Evolutionary conservation across 1,284 basidiomycete genomes (phyloP).

Genomic region (Sporisorium iseilematis-ciliati): DNA sequence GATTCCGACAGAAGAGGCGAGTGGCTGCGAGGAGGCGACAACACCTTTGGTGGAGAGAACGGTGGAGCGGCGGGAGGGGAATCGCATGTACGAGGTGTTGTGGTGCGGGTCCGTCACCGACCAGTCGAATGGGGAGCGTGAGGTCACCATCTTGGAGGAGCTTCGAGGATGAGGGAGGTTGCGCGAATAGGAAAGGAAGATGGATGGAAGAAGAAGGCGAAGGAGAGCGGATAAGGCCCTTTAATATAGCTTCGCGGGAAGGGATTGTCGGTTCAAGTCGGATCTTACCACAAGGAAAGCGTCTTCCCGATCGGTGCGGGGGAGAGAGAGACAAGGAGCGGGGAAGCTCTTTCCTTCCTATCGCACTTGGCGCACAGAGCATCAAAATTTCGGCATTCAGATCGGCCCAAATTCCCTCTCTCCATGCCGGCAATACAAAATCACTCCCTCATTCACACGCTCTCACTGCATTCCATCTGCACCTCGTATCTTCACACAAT

Average conservation of each 20-base stretch:
- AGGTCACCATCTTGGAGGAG: conserved; percentile 2
- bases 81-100: conserved; percentile 42
- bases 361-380: conserved; percentile 15
- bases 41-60: conserved; percentile 79
- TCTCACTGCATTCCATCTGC: background rate
- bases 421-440: conserved; percentile 14
- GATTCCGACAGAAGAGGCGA: conserved; percentile 87
- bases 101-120: conserved; percentile 42
- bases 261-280: background rate
- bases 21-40: conserved; percentile 88
- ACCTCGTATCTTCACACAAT: background rate
- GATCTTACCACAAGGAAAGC: background rate
- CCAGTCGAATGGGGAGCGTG: conserved; percentile 46
- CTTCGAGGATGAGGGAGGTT: background rate
- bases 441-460: background rate
- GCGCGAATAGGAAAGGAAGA: background rate
- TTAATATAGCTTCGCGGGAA: background rate
- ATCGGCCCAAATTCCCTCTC: background rate
- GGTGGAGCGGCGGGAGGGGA: conserved; percentile 59
- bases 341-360: background rate
- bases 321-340: background rate
- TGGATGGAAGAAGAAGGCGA: background rate
- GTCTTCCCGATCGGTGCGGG: conserved; percentile 3
- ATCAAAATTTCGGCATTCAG: conserved; percentile 8
- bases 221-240: background rate